phyloP scores from a whole-genome alignment of 2,329 filamentous ascomycete genomes.

The Cryphonectria nitschkei region DNA sequence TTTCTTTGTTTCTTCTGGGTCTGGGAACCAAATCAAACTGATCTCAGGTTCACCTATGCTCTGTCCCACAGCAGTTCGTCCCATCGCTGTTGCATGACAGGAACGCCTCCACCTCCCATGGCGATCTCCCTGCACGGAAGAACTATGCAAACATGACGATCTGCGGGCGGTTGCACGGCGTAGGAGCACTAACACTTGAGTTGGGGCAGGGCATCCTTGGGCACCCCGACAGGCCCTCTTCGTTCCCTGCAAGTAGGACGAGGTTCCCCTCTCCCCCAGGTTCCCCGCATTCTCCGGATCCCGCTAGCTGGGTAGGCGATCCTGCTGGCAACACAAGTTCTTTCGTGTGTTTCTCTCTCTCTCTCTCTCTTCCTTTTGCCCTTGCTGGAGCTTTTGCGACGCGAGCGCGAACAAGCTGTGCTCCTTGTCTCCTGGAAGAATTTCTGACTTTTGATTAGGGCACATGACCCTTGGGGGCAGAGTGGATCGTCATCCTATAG shows the following conservation, averaged over 20 bases:
- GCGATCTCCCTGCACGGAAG: neutral
- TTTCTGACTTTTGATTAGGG: neutral
- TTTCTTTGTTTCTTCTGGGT: neutral
- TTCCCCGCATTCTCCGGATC: constrained; percentile 20
- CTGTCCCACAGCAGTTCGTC: neutral
- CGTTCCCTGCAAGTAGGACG: neutral
- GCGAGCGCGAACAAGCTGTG: neutral
- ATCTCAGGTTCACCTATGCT: neutral
- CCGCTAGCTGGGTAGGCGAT: neutral
- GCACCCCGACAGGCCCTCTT: neutral
- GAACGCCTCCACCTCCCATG: neutral
- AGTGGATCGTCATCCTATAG: constrained; percentile 14
- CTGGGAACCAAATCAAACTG: neutral
- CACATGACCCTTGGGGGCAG: neutral
- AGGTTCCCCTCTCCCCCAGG: constrained; percentile 4
- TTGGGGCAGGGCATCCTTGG: neutral
- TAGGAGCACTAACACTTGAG: constrained; percentile 1
- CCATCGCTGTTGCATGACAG: neutral
- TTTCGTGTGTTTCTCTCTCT: neutral
- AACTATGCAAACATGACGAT: constrained; percentile 8
- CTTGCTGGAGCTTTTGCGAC: neutral
- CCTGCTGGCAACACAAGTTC: neutral
- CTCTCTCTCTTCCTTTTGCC: neutral
- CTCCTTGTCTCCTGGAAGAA: neutral
- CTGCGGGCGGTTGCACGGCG: neutral